phyloP scores from a whole-genome alignment of 2,329 filamentous ascomycete genomes.

The Aureobasidium lini region DNA sequence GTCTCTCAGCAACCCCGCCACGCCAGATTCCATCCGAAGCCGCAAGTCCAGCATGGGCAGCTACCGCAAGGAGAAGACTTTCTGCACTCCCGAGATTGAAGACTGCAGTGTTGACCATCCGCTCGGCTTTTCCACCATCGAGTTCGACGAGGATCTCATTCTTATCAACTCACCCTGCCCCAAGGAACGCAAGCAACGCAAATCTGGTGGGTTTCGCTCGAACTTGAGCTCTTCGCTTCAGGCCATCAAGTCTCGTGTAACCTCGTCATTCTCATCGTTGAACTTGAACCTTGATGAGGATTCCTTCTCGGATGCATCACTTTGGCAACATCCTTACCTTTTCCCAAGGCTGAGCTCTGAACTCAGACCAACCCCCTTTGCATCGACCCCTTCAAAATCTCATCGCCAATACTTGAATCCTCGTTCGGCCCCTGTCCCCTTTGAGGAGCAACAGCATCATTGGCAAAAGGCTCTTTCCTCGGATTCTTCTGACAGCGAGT shows the following conservation, averaged over 20 bases:
- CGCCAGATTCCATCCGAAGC: slow-evolving; percentile 32
- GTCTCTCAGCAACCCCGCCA: slow-evolving; percentile 37
- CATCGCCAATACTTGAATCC: slow-evolving; percentile 56
- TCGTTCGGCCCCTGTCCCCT: slow-evolving; percentile 32
- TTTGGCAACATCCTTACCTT: slow-evolving; percentile 52
- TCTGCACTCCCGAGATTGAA: slow-evolving; percentile 43
- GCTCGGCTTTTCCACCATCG: slow-evolving; percentile 36
- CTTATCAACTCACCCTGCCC: slow-evolving; percentile 32
- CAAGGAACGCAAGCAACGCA: slow-evolving; percentile 22
- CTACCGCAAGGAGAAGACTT: slow-evolving; percentile 40
- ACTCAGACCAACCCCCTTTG: slow-evolving; percentile 48
- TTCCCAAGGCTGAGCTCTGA: slow-evolving; percentile 53
- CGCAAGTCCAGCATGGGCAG: slow-evolving; percentile 25
- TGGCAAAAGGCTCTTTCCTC: slow-evolving; percentile 30
- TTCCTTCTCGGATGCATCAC: slow-evolving; percentile 49
- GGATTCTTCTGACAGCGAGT: slow-evolving; percentile 24
- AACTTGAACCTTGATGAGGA: slow-evolving; percentile 24
- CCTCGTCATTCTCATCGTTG: slow-evolving; percentile 53
- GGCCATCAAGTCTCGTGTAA: slow-evolving; percentile 52
- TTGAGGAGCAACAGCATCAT: slow-evolving; percentile 31
- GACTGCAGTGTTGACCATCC: slow-evolving; percentile 53
- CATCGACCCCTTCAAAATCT: slow-evolving; percentile 48
- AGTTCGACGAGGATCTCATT: slow-evolving; percentile 23
- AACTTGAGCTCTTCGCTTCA: slow-evolving; percentile 57
- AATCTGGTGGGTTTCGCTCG: slow-evolving; percentile 46